Percentiles rank a stretch among this genome's conserved stretches.
Conservation (phyloP, 1,284 basidiomycete species). For the Ustilago lituana region DNA sequence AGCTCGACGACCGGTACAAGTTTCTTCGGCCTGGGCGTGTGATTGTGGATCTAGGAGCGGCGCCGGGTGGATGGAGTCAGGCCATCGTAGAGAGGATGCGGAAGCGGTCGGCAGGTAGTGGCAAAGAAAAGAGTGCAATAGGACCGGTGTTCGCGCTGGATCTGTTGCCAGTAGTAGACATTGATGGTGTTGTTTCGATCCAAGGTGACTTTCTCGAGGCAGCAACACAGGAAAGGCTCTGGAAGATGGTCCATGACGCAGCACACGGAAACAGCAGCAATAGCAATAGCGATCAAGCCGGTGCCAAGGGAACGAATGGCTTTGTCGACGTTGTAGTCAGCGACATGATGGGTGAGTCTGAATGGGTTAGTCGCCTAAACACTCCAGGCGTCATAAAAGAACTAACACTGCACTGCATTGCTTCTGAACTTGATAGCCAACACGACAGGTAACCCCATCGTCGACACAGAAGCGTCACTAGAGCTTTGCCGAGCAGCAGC, state of each 20-base stretch:
- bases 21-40: constrained; percentile 43
- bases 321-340: constrained; percentile 59
- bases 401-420: neutral
- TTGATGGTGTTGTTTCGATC: constrained; percentile 32
- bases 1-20: constrained; percentile 52
- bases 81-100: constrained; percentile 40
- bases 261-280: neutral
- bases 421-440: constrained; percentile 19
- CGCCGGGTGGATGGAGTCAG: constrained; percentile 63
- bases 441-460: constrained; percentile 46
- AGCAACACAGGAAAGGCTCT: constrained; percentile 21
- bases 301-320: neutral
- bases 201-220: constrained; percentile 55
- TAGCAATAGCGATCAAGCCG: neutral
- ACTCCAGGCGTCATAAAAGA: too few species aligned
- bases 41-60: constrained; percentile 61
- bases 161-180: constrained; percentile 34
- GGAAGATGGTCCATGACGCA: constrained; percentile 11
- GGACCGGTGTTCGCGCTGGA: constrained; percentile 52
- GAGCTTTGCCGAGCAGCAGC: constrained; percentile 39
- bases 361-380: too few species aligned
- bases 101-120: neutral
- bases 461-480: constrained; percentile 48
- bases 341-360: constrained; percentile 61
- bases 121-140: neutral